A percentile compares a stretch with the other conserved stretches of the same genome.
Conservation (phyloP, 371 early-diverging fungal genomes). For the Gilbertella persicaria region DNA sequence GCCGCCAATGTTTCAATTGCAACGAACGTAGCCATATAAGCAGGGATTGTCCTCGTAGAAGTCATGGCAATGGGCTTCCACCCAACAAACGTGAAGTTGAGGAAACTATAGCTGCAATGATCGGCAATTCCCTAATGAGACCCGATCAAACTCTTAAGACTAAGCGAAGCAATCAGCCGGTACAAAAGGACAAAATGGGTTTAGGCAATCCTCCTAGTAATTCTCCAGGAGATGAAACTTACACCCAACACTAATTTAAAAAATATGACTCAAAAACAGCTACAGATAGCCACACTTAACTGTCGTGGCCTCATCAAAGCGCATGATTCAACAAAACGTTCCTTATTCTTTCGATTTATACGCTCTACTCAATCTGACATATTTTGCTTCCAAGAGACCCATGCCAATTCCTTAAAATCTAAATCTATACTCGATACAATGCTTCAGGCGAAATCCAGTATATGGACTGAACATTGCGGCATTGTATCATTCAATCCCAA, state of each 20-base stretch:
- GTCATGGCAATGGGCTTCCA: no score
- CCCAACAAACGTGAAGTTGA: no score
- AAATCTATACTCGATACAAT: neutral
- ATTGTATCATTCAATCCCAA: neutral
- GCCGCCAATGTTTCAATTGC: no score
- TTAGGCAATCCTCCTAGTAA: neutral
- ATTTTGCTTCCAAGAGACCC: slow-evolving; percentile 9
- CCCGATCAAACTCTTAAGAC: no score
- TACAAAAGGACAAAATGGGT: no score
- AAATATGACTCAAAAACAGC: neutral
- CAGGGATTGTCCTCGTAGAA: no score
- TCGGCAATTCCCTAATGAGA: neutral
- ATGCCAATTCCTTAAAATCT: neutral
- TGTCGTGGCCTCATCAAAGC: slow-evolving; percentile 5
- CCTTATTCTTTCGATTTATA: neutral
- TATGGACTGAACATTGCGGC: slow-evolving; percentile 8
- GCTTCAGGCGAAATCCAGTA: neutral
- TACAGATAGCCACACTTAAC: slow-evolving; percentile 1
- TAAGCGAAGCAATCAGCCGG: no score
- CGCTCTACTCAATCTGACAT: neutral
- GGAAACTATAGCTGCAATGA: neutral
- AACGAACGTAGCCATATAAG: no score
- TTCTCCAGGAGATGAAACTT: neutral
- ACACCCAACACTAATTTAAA: neutral
- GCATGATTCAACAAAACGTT: neutral